phyloP scores from a whole-genome alignment of 768 basidiomycete genomes.

The Boletus rubescentipes region DNA sequence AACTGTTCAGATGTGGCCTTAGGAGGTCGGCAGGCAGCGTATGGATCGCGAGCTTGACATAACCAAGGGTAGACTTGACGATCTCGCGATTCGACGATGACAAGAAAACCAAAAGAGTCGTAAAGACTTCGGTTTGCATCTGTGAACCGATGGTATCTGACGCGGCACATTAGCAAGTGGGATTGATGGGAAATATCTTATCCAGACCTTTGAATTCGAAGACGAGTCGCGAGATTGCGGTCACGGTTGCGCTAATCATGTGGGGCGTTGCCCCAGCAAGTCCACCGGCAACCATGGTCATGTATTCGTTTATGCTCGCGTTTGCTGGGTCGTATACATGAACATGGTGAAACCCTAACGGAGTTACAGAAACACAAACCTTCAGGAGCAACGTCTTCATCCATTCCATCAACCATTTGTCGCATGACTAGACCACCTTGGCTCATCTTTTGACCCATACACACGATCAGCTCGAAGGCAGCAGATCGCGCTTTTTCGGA shows the following conservation, averaged over 20 bases:
- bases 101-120: slow-evolving; percentile 87
- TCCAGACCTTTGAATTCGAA: slow-evolving; percentile 91
- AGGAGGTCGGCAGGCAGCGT: slow-evolving; percentile 72
- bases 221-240: slow-evolving; percentile 87
- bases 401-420: slow-evolving; percentile 78
- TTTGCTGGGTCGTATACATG: slow-evolving; percentile 40
- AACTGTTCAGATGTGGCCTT: slow-evolving; percentile 68
- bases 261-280: slow-evolving; percentile 91
- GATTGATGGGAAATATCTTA: background rate
- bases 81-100: slow-evolving; percentile 96
- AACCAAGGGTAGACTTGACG: slow-evolving; percentile 94
- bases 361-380: slow-evolving; percentile 25
- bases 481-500: slow-evolving; percentile 88
- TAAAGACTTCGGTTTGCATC: slow-evolving; percentile 82
- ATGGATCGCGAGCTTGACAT: slow-evolving; percentile 90
- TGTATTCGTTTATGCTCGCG: slow-evolving; percentile 85
- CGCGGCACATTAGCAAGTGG: background rate
- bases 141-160: slow-evolving; percentile 64
- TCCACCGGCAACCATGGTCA: slow-evolving; percentile 97
- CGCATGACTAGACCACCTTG: slow-evolving; percentile 81
- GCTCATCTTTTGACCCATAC: slow-evolving; percentile 92
- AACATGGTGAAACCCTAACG: slow-evolving; percentile 4
- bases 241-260: slow-evolving; percentile 97
- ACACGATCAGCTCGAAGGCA: slow-evolving; percentile 86
- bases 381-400: slow-evolving; percentile 57